These are phyloP conservation scores for Zelopaecilomyces penicillatus DNA, from an alignment of 2,329 filamentous ascomycete species.

Conservation along the genomic window DNA sequence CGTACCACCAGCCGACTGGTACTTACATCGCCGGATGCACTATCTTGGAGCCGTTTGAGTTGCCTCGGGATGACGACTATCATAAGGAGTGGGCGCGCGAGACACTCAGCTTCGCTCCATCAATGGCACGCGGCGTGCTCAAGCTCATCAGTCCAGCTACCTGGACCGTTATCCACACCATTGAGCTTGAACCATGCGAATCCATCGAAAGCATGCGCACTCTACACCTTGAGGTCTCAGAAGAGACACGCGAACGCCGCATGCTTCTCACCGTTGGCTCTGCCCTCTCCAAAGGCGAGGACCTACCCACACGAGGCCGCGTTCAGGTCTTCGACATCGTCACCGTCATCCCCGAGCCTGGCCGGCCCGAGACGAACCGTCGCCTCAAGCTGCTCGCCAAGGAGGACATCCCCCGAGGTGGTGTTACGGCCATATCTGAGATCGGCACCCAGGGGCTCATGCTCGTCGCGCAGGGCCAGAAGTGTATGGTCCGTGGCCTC, in stretches of 20 bases:
- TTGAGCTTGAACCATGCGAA: slow-evolving; percentile 67
- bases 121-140: slow-evolving; percentile 61
- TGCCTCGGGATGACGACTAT: slow-evolving; percentile 79
- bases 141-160: slow-evolving; percentile 71
- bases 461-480: slow-evolving; percentile 87
- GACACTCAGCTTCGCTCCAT: slow-evolving; percentile 55
- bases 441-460: slow-evolving; percentile 83
- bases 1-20: slow-evolving; percentile 67
- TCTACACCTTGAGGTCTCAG: slow-evolving; percentile 80
- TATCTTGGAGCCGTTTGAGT: slow-evolving; percentile 60
- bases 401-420: slow-evolving; percentile 86
- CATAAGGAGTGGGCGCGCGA: slow-evolving; percentile 75
- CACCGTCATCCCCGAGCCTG: slow-evolving; percentile 82
- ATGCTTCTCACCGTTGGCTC: slow-evolving; percentile 81
- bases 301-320: slow-evolving; percentile 74
- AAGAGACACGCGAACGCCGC: slow-evolving; percentile 78
- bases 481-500: slow-evolving; percentile 91
- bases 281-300: slow-evolving; percentile 78
- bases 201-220: slow-evolving; percentile 74
- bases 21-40: slow-evolving; percentile 73
- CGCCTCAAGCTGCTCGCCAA: slow-evolving; percentile 79
- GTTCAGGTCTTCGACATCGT: slow-evolving; percentile 91
- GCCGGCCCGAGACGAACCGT: slow-evolving; percentile 73
- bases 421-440: slow-evolving; percentile 77
- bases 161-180: slow-evolving; percentile 69